Base-by-base conservation (phyloP, 768 basidiomycete species). In the Pleurotus citrinopileatus region DNA sequence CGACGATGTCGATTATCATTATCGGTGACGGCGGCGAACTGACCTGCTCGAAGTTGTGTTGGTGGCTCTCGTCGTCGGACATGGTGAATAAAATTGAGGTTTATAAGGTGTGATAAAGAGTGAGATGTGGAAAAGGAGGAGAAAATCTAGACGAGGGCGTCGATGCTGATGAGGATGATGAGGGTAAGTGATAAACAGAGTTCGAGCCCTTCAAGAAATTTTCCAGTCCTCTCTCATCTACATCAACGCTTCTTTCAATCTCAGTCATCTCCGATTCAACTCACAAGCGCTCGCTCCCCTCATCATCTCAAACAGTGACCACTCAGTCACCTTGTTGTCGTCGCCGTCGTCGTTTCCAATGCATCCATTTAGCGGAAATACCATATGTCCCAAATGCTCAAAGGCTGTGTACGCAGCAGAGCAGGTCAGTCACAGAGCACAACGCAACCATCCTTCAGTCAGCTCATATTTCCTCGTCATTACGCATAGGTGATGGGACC, bases 11-110 rank as follows among this genome's bases (percentile, higher is more conserved):
- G 48, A 57, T 54, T 36, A 52, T 53, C 54, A 40, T 45, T 52
- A 55, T 56, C 43, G 37, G 57, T 43, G 53, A 40, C 47, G 48
- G 44, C 13, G 6, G 17, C 57, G 44, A 37, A 61, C 77, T 55
- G 48, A 88, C 89, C 78, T 83, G 77, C 78, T 95, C 91, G 64
- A 97, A 94, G 67, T 76, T 80, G 67, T 93, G 88, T 65, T 94
- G 82, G 78, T 94, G 92, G 60, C 75, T 56, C 72, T 92, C 90
- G 72, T 96, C 92, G 77, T 96, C 93, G 68, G 87, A 89, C 89
- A 91, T 91, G 76, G 72, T 80, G 61, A 58, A 63, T 58, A 64
- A 60, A 63, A 55, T 61, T 59, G 61, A 60, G 25, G 25, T 23
- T 44, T 8, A 44, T 8, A 44, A 44, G 38, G 38, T 61, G 55